phyloP scores from a whole-genome alignment of 257 asterid genomes.

The Nicotiana attenuata region DNA sequence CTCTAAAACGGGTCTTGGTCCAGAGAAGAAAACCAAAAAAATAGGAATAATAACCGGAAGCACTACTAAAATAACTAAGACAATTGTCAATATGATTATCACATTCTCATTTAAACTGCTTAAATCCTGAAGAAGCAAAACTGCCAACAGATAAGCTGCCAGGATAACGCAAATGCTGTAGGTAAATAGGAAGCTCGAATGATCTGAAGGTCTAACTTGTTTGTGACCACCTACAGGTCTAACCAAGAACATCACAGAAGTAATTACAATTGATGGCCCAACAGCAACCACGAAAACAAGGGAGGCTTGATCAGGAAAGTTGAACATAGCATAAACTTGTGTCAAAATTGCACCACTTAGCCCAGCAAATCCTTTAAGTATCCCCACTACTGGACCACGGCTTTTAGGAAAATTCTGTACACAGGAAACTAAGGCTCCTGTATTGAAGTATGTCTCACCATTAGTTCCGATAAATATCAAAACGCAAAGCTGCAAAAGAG shows the following conservation, averaged over 20 bases:
- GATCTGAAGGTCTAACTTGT: conserved; percentile 28
- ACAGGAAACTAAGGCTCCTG: conserved; percentile 38
- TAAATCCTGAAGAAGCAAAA: conserved; percentile 29
- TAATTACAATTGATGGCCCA: conserved; percentile 29
- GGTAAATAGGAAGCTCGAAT: conserved; percentile 28
- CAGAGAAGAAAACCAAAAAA: conserved; percentile 22
- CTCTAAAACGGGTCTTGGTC: conserved; percentile 21
- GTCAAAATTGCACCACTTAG: conserved; percentile 40
- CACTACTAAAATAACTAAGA: conserved; percentile 25
- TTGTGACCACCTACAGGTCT: conserved; percentile 37
- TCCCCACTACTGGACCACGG: conserved; percentile 38
- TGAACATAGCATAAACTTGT: conserved; percentile 33
- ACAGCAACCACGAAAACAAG: conserved; percentile 33
- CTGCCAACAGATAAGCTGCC: conserved; percentile 33
- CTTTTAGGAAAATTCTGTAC: conserved; percentile 36
- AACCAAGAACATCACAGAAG: conserved; percentile 31
- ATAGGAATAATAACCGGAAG: conserved; percentile 34
- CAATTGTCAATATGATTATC: conserved; percentile 18
- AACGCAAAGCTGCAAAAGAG: conserved; percentile 35
- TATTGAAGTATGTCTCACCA: conserved; percentile 38
- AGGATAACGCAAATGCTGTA: conserved; percentile 30
- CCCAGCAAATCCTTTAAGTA: conserved; percentile 39
- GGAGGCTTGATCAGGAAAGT: conserved; percentile 31
- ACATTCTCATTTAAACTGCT: conserved; percentile 19
- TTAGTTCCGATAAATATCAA: conserved; percentile 35